These are phyloP conservation scores for Tricholoma furcatifolium DNA, from an alignment of 768 basidiomycete genomes.

Conservation along the genomic window DNA sequence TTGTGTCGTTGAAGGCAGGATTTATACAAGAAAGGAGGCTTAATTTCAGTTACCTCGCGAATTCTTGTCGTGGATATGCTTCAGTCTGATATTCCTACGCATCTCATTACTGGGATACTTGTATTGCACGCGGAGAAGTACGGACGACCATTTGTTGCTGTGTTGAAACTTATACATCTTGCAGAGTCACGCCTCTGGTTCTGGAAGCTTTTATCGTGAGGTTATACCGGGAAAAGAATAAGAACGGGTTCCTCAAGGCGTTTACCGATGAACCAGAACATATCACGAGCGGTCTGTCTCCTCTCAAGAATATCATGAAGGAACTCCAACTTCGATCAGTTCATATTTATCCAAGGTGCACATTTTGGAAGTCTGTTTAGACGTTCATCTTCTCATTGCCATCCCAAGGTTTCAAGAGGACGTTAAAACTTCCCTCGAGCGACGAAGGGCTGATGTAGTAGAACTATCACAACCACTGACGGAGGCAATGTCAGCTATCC, in stretches of 20 bases:
- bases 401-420: slow-evolving; percentile 82
- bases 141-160: not conserved
- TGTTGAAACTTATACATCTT: not conserved
- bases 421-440: slow-evolving; percentile 79
- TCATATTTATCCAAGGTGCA: slow-evolving; percentile 87
- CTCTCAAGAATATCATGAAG: slow-evolving; percentile 89
- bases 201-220: slow-evolving; percentile 93
- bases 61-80: slow-evolving; percentile 96
- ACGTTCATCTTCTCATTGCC: not conserved
- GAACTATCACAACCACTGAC: slow-evolving; percentile 88
- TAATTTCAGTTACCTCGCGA: slow-evolving; percentile 89
- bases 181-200: slow-evolving; percentile 79
- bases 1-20: slow-evolving; percentile 56
- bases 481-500: slow-evolving; percentile 87
- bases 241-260: slow-evolving; percentile 89
- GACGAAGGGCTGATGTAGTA: slow-evolving; percentile 85
- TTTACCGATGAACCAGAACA: slow-evolving; percentile 97
- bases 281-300: slow-evolving; percentile 90
- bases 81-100: slow-evolving; percentile 77
- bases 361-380: not conserved
- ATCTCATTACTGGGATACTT: slow-evolving; percentile 86
- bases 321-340: slow-evolving; percentile 88
- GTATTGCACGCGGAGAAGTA: slow-evolving; percentile 91
- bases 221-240: slow-evolving; percentile 87
- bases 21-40: slow-evolving; percentile 84